Evolutionary conservation across 768 basidiomycete species (phyloP).

Genomic region (Boletus edulis): DNA sequence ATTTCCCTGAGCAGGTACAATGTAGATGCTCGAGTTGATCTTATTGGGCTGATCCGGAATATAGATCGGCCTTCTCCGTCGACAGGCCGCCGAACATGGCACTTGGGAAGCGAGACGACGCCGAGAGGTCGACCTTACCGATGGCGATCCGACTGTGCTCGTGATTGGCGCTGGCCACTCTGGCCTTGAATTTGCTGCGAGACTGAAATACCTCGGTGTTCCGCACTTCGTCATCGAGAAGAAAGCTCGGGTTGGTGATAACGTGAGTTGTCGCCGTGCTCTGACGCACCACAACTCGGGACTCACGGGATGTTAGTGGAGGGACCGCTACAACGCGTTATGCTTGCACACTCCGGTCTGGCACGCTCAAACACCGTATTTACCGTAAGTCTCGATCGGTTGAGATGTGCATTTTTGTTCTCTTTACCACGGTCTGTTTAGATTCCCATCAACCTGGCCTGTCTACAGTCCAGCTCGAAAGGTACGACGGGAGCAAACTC

Average conservation of each 20-base stretch:
- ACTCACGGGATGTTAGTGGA: slow-evolving; percentile 37
- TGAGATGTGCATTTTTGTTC: background rate
- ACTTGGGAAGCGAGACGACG: slow-evolving; percentile 46
- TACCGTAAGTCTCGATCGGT: slow-evolving; percentile 37
- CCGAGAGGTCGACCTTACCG: slow-evolving; percentile 35
- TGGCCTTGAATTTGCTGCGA: slow-evolving; percentile 62
- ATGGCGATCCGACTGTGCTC: slow-evolving; percentile 53
- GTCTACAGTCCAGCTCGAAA: slow-evolving; percentile 50
- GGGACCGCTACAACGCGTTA: slow-evolving; percentile 55
- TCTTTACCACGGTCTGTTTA: slow-evolving; percentile 12
- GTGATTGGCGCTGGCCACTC: slow-evolving; percentile 66
- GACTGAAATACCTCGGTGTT: slow-evolving; percentile 59
- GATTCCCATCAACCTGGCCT: slow-evolving; percentile 57
- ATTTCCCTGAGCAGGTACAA: slow-evolving; percentile 34
- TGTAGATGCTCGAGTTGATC: background rate
- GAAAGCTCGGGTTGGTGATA: slow-evolving; percentile 51
- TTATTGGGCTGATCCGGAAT: background rate
- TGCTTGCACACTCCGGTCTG: slow-evolving; percentile 54
- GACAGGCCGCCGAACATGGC: background rate
- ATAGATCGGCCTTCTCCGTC: background rate
- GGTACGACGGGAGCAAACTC: slow-evolving; percentile 24
- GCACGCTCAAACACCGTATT: slow-evolving; percentile 56
- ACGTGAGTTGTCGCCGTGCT: slow-evolving; percentile 9
- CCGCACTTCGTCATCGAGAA: slow-evolving; percentile 54
- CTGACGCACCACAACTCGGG: too few species aligned